phyloP scores from a whole-genome alignment of 163 green algal species.

The Volvox carteri region DNA sequence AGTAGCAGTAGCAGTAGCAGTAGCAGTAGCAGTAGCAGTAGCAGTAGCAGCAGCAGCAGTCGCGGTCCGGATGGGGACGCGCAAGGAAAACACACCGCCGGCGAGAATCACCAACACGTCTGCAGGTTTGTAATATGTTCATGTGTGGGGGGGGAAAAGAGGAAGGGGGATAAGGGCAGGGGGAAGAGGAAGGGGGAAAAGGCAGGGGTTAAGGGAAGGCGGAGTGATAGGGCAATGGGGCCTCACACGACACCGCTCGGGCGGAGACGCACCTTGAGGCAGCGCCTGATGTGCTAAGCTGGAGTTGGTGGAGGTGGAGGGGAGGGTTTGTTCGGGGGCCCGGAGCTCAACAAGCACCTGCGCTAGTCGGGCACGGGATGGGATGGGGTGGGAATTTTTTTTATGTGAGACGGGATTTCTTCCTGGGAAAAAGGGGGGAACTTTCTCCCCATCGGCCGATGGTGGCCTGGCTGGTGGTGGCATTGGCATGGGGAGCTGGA shows the following conservation, averaged over 20 bases:
- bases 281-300: neutral
- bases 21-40: neutral
- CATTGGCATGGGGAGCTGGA: no score
- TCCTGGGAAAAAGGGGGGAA: no score
- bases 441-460: no score
- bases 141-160: neutral
- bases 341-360: conserved; percentile 21
- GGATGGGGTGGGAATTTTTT: no score
- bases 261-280: no score
- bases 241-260: no score
- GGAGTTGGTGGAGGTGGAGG: neutral
- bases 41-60: neutral
- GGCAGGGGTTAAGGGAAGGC: no score
- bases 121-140: neutral
- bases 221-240: no score
- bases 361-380: no score
- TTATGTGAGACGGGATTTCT: no score
- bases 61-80: conserved; percentile 24
- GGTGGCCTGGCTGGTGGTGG: no score
- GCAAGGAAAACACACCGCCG: neutral
- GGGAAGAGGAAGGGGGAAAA: neutral
- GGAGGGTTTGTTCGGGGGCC: neutral
- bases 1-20: neutral
- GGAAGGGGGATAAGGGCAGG: neutral
- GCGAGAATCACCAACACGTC: conserved; percentile 35